Percentiles rank a stretch among this genome's conserved stretches.
These are phyloP conservation scores for Breviolum minutum DNA, from an alignment of 73 alveolate genomes.

Conservation along the genomic window DNA sequence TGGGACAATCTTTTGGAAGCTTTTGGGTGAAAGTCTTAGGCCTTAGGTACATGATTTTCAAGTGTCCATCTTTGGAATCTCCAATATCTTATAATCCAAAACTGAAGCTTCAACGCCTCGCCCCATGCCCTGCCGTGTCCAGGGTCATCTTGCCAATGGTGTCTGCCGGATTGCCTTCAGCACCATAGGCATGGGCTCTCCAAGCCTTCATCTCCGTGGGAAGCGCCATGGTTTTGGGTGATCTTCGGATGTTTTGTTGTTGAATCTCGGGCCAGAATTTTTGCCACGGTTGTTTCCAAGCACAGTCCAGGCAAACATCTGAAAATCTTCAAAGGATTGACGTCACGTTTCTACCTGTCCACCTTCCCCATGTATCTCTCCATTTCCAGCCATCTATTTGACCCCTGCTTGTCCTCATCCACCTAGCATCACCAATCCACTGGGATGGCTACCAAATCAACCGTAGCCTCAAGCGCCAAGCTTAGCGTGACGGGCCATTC, in stretches of 20 bases:
- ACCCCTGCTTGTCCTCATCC: too few relatives aligned
- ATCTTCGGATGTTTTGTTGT: neutral
- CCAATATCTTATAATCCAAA: neutral
- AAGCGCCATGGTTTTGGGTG: neutral
- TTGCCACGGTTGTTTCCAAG: neutral
- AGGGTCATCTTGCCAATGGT: slow-evolving; percentile 92
- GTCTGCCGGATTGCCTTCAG: slow-evolving; percentile 69
- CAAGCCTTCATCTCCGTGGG: slow-evolving; percentile 86
- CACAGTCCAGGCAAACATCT: neutral
- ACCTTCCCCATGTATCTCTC: too few relatives aligned
- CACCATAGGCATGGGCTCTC: slow-evolving; percentile 77
- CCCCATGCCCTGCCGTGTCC: slow-evolving; percentile 28
- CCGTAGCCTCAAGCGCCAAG: too few relatives aligned
- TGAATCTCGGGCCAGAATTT: neutral
- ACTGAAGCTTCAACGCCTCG: neutral
- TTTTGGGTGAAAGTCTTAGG: too few relatives aligned
- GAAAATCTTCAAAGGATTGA: neutral
- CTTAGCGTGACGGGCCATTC: too few relatives aligned
- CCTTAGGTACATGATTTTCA: neutral
- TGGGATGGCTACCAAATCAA: too few relatives aligned
- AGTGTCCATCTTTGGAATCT: neutral
- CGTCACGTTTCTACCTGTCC: too few relatives aligned
- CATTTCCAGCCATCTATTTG: too few relatives aligned
- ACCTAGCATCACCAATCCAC: too few relatives aligned
- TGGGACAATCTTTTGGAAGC: too few relatives aligned